Evolutionary conservation across 306 rosid genomes (phyloP), one percentile per base, ranked within the genome.

Genomic region (Gleditsia sinensis): DNA sequence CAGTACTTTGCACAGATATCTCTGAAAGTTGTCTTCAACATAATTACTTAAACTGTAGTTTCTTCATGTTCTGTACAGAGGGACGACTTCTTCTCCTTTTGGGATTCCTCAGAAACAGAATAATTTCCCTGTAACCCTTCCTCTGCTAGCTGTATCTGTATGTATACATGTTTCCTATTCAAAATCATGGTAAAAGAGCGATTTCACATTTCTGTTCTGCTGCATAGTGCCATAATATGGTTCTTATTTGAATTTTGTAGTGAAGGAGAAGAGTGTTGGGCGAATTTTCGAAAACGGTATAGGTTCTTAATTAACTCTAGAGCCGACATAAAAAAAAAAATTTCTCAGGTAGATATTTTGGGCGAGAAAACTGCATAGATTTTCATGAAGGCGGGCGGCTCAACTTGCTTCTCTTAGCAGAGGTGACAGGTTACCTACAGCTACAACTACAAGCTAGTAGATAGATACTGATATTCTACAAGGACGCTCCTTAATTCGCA

Each of bases 1-100:
- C 48, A 75, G 75, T 61, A 33, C 48, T 67, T 76, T 79, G 16
- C 75, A 71, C 2, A 84, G 93, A 68, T 83, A 71, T 63, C 55
- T 74, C 66, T 88, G 32, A 64, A 6, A 71, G 25, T 30, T 48
- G 20, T 77, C 21, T 25, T 57, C 62, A 33, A 36, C 14, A 14
- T 45, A 12, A 7, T 13, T 16, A 33, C 9, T 27, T 67, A 3
- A 13, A 20, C 16, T 70, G 7, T 42, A 23, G 48, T 17, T 39
- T 71, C 54, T 50, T 49, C n/a, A 6, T 25, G 7, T 69, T 48
- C 32, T 67, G 30, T 51, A 51, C 50, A 51, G 65, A 14, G 39
- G 28, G 42, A 45, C 17, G 20, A 54, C 42, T 37, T 55, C 49
- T 67, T 55, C 67, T 51, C 42, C 49, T 28, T 33, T 0, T 54